phyloP scores from a whole-genome alignment of 2,329 filamentous ascomycete species.

The Graphiopsis chlorocephala region DNA sequence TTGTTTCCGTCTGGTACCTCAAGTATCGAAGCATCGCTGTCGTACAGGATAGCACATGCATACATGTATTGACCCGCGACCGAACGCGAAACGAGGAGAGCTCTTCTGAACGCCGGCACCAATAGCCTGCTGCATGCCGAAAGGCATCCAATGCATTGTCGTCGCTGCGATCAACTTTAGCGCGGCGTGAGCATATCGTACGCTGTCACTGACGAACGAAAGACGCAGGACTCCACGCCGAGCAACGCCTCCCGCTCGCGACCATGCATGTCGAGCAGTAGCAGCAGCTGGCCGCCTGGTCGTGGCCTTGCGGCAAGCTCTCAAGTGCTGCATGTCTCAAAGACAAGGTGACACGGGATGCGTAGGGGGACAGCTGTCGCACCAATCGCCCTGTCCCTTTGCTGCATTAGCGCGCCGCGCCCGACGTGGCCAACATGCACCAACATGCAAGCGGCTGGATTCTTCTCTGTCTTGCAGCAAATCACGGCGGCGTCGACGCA shows the following conservation, averaged over 20 bases:
- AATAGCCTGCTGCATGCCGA: neutral
- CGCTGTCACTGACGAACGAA: neutral
- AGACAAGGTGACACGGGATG: constrained; percentile 2
- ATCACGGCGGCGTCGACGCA: constrained; percentile 1
- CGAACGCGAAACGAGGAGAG: constrained; percentile 2
- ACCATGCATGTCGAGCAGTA: neutral
- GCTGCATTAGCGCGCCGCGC: constrained; percentile 3
- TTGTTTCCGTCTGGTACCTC: neutral
- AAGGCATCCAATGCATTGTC: constrained; percentile 1
- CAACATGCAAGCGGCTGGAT: neutral
- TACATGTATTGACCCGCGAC: neutral
- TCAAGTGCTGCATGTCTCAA: constrained; percentile 14
- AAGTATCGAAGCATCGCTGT: neutral
- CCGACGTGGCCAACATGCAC: neutral
- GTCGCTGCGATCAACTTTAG: neutral
- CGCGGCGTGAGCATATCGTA: neutral
- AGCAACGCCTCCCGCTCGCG: neutral
- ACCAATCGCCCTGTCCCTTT: neutral
- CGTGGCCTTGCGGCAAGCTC: neutral
- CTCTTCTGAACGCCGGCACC: neutral
- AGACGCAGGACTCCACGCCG: neutral
- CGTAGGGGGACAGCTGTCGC: neutral
- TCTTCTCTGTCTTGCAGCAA: constrained; percentile 1
- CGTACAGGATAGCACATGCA: constrained; percentile 2
- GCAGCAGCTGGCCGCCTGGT: constrained; percentile 1